These are phyloP conservation scores for Macadamia tetraphylla DNA, from an alignment of 164 flowering plant species.

Conservation along the genomic window DNA sequence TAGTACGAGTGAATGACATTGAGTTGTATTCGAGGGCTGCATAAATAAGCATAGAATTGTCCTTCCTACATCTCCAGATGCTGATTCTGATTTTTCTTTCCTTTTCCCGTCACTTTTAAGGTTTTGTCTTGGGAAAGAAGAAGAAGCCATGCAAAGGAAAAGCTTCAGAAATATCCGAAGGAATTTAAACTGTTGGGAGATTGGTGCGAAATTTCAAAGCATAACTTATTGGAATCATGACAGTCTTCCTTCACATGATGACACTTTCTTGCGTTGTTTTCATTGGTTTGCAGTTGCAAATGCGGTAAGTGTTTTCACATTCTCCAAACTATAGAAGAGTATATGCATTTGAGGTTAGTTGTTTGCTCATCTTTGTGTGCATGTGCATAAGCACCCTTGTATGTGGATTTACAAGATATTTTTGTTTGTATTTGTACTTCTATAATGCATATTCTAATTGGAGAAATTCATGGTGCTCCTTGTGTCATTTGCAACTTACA, in stretches of 20 bases:
- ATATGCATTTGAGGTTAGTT: too few species aligned
- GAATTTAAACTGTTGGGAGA: slow-evolving; percentile 49
- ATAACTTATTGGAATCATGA: slow-evolving; percentile 88
- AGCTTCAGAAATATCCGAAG: slow-evolving; percentile 28
- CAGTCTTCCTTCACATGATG: slow-evolving; percentile 59
- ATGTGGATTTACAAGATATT: too few species aligned
- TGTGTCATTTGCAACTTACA: too few species aligned
- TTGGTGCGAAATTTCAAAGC: slow-evolving; percentile 50
- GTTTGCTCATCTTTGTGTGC: too few species aligned
- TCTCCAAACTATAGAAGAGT: too few species aligned
- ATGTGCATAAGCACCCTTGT: too few species aligned
- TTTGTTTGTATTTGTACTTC: too few species aligned
- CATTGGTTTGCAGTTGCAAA: slow-evolving; percentile 78
- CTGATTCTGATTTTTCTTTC: neutral
- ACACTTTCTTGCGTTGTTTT: slow-evolving; percentile 60
- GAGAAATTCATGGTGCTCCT: too few species aligned
- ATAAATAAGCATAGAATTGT: too few species aligned
- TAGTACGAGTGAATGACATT: too few species aligned
- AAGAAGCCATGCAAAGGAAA: slow-evolving; percentile 24
- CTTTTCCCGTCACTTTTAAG: slow-evolving; percentile 23
- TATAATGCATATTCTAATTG: too few species aligned
- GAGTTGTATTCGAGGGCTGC: too few species aligned
- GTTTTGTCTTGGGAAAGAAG: slow-evolving; percentile 67
- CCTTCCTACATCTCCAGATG: neutral
- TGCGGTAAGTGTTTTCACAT: slow-evolving; percentile 47